Evolutionary conservation across 805 yeast species (phyloP), one percentile per base, ranked within the genome.

Genomic region (Saturnispora kantuleensis): DNA sequence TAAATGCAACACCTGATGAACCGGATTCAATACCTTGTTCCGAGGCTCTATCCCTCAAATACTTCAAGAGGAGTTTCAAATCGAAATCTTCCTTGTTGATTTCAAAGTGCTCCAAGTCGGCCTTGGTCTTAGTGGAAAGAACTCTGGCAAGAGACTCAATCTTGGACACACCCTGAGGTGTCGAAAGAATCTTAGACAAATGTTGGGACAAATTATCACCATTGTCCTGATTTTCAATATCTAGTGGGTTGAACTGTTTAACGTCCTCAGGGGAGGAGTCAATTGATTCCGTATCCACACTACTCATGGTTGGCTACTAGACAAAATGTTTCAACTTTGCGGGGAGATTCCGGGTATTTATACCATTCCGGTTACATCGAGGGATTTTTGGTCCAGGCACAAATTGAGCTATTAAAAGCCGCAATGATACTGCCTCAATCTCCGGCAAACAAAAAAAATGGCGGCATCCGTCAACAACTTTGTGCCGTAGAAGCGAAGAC

Each of bases 1-100:
- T 69, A 53, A 71, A 67, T 3, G 72, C 72, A 40, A 71, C 66
- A 59, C 84, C 84, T 4, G 75, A 67, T 41, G 68, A 69, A 46
- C 71, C 66, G 1, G 71, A 66, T 53, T 67, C 72, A 42, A 70
- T 69, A 48, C 74, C 73, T 54, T 69, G 73, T 43, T 67, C 67
- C 18, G 63, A 39, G 35, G 64, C 67, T 46, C 64, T 64, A 36
- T 57, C 60, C 37, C 54, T 54, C 21, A 70, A 56, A 47, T 69
- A 70, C 46, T 67, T 59, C 40, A 73, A 54, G 30, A 73, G 47
- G 12, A 70, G 54, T 44, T 66, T 57, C 41, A 73, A 56, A 57
- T 73, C 77, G 50, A 73, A 73, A 53, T 73, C 70, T 33, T 71
- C 61, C 18, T 62, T 61, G 39, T 71, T 62, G 33, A 73, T 60